phyloP scores from a whole-genome alignment of 1,139 yeast genomes.

The Citeromyces siamensis region DNA sequence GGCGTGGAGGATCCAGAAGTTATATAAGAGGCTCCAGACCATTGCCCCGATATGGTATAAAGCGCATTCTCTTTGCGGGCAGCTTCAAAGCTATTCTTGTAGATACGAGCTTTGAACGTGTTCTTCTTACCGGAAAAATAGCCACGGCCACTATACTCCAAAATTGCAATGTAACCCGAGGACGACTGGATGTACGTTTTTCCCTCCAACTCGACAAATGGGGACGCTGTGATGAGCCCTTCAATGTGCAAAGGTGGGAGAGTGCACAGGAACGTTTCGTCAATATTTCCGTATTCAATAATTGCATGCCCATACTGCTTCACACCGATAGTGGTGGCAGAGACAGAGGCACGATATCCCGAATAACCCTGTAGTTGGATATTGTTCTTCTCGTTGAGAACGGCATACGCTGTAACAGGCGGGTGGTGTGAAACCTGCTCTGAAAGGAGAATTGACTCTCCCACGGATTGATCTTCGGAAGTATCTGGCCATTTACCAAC shows the following conservation, averaged over 20 bases:
- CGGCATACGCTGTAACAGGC: constrained; percentile 82
- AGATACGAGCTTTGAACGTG: constrained; percentile 76
- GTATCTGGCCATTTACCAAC: constrained; percentile 73
- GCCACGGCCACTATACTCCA: constrained; percentile 88
- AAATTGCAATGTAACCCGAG: constrained; percentile 57
- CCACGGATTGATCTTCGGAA: constrained; percentile 28
- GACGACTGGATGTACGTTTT: constrained; percentile 72
- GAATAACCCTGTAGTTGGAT: constrained; percentile 76
- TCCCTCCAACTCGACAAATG: constrained; percentile 79
- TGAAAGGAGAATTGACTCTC: constrained; percentile 64
- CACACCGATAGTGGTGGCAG: constrained; percentile 67
- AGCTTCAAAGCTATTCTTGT: constrained; percentile 36
- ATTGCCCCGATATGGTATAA: constrained; percentile 78
- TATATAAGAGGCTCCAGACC: constrained; percentile 67
- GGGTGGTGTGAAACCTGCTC: constrained; percentile 97
- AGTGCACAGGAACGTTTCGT: constrained; percentile 71
- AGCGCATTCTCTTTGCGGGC: constrained; percentile 48
- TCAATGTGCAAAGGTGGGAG: constrained; percentile 94
- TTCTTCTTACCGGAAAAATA: constrained; percentile 95
- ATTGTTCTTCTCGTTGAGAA: constrained; percentile 59
- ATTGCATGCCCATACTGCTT: constrained; percentile 90
- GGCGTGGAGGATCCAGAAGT: constrained; percentile 24
- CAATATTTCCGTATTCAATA: constrained; percentile 39
- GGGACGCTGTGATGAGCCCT: constrained; percentile 82
- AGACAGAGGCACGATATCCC: constrained; percentile 75